A percentile compares a stretch with the other conserved stretches of the same genome.
Evolutionary conservation across 1,139 yeast species (phyloP).

Genomic region (Kodamaea suecica): DNA sequence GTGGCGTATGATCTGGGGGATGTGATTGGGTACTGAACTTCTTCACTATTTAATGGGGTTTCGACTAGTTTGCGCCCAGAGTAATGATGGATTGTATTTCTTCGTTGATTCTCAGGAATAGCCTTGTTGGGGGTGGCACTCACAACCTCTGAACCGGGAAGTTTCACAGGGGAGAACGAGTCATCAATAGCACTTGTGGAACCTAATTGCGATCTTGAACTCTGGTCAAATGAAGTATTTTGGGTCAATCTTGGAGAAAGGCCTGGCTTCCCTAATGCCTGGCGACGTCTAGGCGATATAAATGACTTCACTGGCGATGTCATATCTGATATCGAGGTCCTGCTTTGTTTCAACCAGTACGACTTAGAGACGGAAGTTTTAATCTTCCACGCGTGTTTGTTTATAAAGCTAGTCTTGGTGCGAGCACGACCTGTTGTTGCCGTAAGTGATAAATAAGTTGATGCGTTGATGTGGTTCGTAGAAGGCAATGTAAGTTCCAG

Average conservation of each 20-base stretch:
- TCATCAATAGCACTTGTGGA: too few species aligned
- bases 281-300: neutral
- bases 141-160: conserved; percentile 11
- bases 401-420: too few species aligned
- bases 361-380: too few species aligned
- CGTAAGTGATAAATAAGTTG: too few species aligned
- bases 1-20: conserved; percentile 13
- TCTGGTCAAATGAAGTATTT: neutral
- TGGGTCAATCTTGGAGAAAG: neutral
- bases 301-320: neutral
- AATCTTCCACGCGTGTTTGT: too few species aligned
- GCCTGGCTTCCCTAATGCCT: neutral
- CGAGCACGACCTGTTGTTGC: too few species aligned
- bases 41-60: conserved; percentile 9
- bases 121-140: conserved; percentile 5
- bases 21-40: conserved; percentile 13
- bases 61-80: conserved; percentile 12
- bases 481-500: too few species aligned
- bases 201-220: too few species aligned
- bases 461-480: too few species aligned
- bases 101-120: conserved; percentile 18
- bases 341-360: too few species aligned
- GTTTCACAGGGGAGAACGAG: conserved; percentile 17
- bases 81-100: conserved; percentile 25
- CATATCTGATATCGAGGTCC: too few species aligned